Evolutionary conservation across 1,284 basidiomycete genomes (phyloP).

Genomic region (Cryptococcus hybrid): DNA sequence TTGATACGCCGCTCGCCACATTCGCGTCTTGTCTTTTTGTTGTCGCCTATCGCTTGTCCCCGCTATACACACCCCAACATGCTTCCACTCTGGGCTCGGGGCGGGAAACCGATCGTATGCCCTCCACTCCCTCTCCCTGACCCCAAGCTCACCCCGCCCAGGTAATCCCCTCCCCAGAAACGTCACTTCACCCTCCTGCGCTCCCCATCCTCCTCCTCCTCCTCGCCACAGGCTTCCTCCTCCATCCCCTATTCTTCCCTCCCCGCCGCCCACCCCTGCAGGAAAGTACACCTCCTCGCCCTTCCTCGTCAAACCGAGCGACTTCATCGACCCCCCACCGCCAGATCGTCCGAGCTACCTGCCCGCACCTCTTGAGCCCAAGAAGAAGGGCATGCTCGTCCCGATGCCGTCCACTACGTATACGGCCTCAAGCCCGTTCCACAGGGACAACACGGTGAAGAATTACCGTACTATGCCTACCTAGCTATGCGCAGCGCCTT

Average conservation of each 20-base stretch:
- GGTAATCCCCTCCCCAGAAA: slow-evolving; percentile 10
- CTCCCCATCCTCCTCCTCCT: slow-evolving; percentile 11
- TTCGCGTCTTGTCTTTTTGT: no score
- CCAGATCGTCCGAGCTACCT: slow-evolving; percentile 22
- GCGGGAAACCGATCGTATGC: background rate
- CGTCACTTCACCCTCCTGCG: slow-evolving; percentile 6
- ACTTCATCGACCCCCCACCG: slow-evolving; percentile 24
- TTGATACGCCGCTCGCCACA: no score
- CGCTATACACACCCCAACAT: background rate
- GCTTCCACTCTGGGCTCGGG: slow-evolving; percentile 1
- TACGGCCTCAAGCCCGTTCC: slow-evolving; percentile 45
- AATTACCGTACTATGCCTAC: slow-evolving; percentile 52
- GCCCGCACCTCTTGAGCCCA: slow-evolving; percentile 32
- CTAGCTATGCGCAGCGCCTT: slow-evolving; percentile 51
- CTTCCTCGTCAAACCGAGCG: slow-evolving; percentile 24
- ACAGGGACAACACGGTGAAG: slow-evolving; percentile 30
- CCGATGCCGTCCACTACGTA: slow-evolving; percentile 49
- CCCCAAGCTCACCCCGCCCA: no score
- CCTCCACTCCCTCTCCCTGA: no score
- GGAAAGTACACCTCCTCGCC: slow-evolving; percentile 19
- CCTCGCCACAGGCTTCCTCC: slow-evolving; percentile 1
- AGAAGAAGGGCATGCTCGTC: slow-evolving; percentile 36
- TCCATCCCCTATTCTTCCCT: slow-evolving; percentile 3
- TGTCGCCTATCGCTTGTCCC: background rate
- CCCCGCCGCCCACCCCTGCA: background rate